Base-by-base conservation (phyloP, 306 rosid genomes). In the Rosa persica region DNA sequence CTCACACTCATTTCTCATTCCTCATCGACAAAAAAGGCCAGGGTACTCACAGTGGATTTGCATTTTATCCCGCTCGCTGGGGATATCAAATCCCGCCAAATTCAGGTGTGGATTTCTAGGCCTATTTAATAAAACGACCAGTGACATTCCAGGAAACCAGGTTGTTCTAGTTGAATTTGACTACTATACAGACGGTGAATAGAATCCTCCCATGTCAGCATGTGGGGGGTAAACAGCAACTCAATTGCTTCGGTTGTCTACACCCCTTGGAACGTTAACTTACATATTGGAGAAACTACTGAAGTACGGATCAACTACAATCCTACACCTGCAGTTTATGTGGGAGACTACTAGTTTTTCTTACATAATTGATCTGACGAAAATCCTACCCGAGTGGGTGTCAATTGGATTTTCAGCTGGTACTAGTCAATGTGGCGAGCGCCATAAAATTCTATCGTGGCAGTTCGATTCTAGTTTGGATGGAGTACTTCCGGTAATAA, bases 1-100 rank as follows among this genome's bases (percentile, higher is more conserved):
- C 65, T 22, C 34, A 8, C 0, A 78, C 89, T 34, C 83, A 30
- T 5, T 79, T 40, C 72, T 48, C 87, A 34, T 86, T 86, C 49
- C 4, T 30, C 0, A 79, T 86, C 16, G 40, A 58, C 36, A 58
- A 9, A 0, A 25, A 58, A 23, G 4, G 16, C 65, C 12, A 10
- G 1, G 15, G 6, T 1, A 9, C 34, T 22, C 4, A 22, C 30
- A 25, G 27, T 58, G 65, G 65, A 4, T 22, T 58, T 11, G 16
- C 30, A 9, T 58, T 58, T 25, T 58, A 22, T 25, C 65, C 23
- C 4, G 65, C 65, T 22, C 65, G 36, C 0, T 25, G 27, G 27
- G 65, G 65, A 23, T 58, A 22, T 8, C 6, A 2, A 58, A 58
- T 58, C 12, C 36, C 65, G 5, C 34, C 65, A 58, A 58, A 58